Conservation (phyloP, 169 alveolate species). For the Plasmodium berghei region DNA sequence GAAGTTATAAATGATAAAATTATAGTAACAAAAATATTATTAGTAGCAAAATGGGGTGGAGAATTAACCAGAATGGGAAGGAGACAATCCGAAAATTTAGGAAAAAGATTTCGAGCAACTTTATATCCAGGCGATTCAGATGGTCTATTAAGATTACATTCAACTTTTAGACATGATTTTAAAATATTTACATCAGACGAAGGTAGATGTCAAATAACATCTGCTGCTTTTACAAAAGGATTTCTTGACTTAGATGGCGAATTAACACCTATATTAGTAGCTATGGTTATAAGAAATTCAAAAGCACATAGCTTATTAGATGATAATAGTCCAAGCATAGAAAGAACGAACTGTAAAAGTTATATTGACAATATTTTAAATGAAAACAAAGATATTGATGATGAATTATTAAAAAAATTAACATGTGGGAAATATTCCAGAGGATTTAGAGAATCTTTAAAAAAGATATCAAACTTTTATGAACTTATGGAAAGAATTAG, state of each 20-base stretch:
- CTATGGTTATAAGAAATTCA: conserved; percentile 91
- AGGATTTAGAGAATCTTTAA: conserved; percentile 70
- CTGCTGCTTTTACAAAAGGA: conserved; percentile 99
- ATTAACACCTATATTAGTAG: conserved; percentile 96
- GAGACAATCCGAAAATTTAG: conserved; percentile 94
- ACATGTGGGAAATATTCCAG: conserved; percentile 59
- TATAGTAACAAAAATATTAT: conserved; percentile 86
- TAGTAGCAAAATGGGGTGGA: conserved; percentile 99
- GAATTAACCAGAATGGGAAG: conserved; percentile 96
- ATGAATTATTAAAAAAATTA: conserved; percentile 70
- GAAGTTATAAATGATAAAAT: conserved; percentile 74
- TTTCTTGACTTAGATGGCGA: conserved; percentile 97
- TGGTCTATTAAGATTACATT: conserved; percentile 96
- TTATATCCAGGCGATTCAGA: conserved; percentile 94
- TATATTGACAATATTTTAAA: conserved; percentile 45
- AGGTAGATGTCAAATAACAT: conserved; percentile 98
- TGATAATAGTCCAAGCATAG: conserved; percentile 79
- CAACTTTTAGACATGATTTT: conserved; percentile 98
- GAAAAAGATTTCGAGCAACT: conserved; percentile 90
- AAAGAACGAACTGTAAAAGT: conserved; percentile 80
- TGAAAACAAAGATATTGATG: conserved; percentile 52
- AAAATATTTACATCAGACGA: conserved; percentile 98
- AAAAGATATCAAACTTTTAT: conserved; percentile 52
- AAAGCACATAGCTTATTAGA: conserved; percentile 83
- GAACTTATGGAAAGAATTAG: conserved; percentile 64